Evolutionary conservation across 106 monocot genomes (phyloP), one percentile per base, ranked within the genome.

Genomic region (Allium cepa): DNA sequence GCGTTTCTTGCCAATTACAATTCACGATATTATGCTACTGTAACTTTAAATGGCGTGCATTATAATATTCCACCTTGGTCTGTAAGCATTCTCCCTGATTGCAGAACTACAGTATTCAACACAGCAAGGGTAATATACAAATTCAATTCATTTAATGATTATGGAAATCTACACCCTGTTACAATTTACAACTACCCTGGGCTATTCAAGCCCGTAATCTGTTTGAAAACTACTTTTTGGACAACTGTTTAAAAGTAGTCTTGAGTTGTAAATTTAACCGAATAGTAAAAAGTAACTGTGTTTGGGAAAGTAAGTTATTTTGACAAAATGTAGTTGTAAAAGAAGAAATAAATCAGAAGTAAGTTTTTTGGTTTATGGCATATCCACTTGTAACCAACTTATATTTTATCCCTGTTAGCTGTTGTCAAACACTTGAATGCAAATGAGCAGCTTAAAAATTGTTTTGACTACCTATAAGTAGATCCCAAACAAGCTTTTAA

Each of bases 1-100:
- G 99, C 99, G 68, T 93, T 99, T 64, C 87, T 99, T 61, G 80
- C 87, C 16, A 99, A 99, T 63, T 90, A 79, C 74, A 83, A 99
- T 60, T 58, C 79, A 11, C 8, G 10, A 5, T 87, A 79, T 53
- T 79, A 81, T 85, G 85, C 85, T 1, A 76, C 67, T 58, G 84
- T 99, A 51, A 51, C 84, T 55, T 99, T 99, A 79, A 84, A 92
- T 79, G 88, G 89, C 28, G 53, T 82, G 81, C 87, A 85, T 67
- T 83, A 99, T 69, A 73, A 90, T 80, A 86, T 99, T 73, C 97
- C 97, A 53, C 89, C 97, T 62, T 99, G 97, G 97, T 99, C 97
- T 60, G 83, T 99, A 61, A 92, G 89, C 81, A 81, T 99, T 63
- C 92, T 99, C 72, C 92, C 97, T 47, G 90, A 99, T 49, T 99